These are phyloP conservation scores for Hemileia vastatrix DNA, from an alignment of 1,284 basidiomycete genomes.

Conservation along the genomic window DNA sequence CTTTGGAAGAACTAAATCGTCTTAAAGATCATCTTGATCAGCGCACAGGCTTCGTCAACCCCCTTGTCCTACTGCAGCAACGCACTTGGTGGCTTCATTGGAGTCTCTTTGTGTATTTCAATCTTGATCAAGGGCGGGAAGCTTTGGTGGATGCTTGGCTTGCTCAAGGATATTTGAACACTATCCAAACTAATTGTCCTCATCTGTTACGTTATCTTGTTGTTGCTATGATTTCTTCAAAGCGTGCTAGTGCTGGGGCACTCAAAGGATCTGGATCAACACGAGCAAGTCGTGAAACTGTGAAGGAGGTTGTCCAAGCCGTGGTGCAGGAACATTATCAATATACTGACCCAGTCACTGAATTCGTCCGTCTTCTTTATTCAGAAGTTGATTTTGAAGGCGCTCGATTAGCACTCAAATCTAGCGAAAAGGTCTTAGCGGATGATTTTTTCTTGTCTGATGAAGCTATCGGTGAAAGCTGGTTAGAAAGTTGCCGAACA, in stretches of 20 bases:
- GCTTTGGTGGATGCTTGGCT: slow-evolving; percentile 93
- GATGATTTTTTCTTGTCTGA: slow-evolving; percentile 91
- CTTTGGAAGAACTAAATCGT: slow-evolving; percentile 84
- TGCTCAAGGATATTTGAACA: slow-evolving; percentile 80
- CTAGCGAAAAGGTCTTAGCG: slow-evolving; percentile 71
- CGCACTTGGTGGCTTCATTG: slow-evolving; percentile 96
- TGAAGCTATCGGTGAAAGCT: slow-evolving; percentile 81
- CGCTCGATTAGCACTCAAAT: slow-evolving; percentile 69
- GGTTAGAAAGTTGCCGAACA: slow-evolving; percentile 90
- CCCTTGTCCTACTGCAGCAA: slow-evolving; percentile 74
- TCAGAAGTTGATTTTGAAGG: slow-evolving; percentile 83
- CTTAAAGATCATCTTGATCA: slow-evolving; percentile 85
- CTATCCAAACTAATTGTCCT: slow-evolving; percentile 89
- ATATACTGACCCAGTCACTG: slow-evolving; percentile 84
- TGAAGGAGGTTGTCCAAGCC: slow-evolving; percentile 78
- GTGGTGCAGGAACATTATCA: slow-evolving; percentile 90
- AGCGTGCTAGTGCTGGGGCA: slow-evolving; percentile 12
- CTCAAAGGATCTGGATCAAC: slow-evolving; percentile 18
- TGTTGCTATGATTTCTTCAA: slow-evolving; percentile 77
- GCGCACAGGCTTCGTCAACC: slow-evolving; percentile 47
- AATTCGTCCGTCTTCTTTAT: slow-evolving; percentile 86
- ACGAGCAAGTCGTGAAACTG: slow-evolving; percentile 55
- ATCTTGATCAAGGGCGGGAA: slow-evolving; percentile 83
- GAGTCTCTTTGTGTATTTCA: slow-evolving; percentile 97
- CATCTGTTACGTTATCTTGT: slow-evolving; percentile 94